Evolutionary conservation across 2,329 filamentous ascomycete genomes (phyloP).

Genomic region (Ophiostoma australiae): DNA sequence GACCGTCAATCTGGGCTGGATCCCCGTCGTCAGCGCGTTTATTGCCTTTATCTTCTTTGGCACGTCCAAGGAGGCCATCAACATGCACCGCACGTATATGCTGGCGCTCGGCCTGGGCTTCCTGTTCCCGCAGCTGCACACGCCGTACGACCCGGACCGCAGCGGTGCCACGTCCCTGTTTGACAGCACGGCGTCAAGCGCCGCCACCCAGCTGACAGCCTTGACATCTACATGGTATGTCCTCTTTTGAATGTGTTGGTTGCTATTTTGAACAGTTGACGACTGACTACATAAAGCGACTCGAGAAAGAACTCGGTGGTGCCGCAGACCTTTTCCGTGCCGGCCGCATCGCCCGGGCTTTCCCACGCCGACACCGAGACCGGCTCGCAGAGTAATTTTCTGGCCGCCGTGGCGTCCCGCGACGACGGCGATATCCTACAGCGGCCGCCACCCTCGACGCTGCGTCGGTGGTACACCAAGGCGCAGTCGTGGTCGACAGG

Average conservation of each 20-base stretch:
- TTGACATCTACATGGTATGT: conserved; percentile 7
- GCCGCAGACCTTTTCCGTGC: not conserved
- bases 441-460: not conserved
- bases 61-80: conserved; percentile 49
- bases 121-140: conserved; percentile 40
- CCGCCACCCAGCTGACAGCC: conserved; percentile 10
- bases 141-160: conserved; percentile 32
- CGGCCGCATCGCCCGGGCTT: not conserved
- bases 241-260: too few relatives aligned
- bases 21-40: conserved; percentile 44
- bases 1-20: conserved; percentile 45
- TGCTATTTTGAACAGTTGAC: too few relatives aligned
- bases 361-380: not conserved
- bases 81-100: conserved; percentile 43
- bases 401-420: not conserved
- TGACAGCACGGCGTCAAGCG: conserved; percentile 11
- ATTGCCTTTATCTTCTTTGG: conserved; percentile 53
- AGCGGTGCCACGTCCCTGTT: conserved; percentile 2
- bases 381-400: conserved; percentile 8
- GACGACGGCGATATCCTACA: not conserved
- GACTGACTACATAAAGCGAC: not conserved
- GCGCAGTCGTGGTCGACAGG: not conserved
- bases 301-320: conserved; percentile 22
- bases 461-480: conserved; percentile 14
- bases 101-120: conserved; percentile 41